phyloP scores from a whole-genome alignment of 2,329 filamentous ascomycete genomes.

The Zopfia rhizophila region DNA sequence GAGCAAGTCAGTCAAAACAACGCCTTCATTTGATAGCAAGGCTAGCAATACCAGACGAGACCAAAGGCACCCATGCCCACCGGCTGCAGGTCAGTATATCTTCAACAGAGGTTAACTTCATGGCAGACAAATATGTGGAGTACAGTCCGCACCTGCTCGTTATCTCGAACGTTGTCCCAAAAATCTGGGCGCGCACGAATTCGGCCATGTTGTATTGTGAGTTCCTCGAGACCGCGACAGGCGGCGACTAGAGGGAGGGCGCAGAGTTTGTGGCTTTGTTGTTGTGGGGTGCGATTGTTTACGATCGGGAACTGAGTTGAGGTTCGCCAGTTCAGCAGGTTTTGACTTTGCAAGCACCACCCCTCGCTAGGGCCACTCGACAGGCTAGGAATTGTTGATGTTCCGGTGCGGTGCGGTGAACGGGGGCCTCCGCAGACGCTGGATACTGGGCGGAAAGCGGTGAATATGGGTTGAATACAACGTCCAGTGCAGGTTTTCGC shows the following conservation, averaged over 20 bases:
- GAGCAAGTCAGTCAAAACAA: conserved; percentile 25
- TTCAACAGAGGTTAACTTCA: conserved; percentile 54
- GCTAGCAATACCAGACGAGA: conserved; percentile 80
- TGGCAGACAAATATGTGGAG: conserved; percentile 34
- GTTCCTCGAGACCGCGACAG: conserved; percentile 31
- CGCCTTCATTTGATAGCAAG: conserved; percentile 16
- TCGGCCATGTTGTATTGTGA: conserved; percentile 81
- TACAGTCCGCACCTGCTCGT: conserved; percentile 80
- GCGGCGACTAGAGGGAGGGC: conserved; percentile 28
- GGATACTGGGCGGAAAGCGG: neutral
- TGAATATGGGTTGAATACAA: too few relatives aligned
- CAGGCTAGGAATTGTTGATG: neutral
- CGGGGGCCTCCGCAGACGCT: neutral
- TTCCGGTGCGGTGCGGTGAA: too few relatives aligned
- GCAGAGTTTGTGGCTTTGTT: conserved; percentile 27
- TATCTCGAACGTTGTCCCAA: conserved; percentile 99
- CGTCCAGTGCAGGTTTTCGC: too few relatives aligned
- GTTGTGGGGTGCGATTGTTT: conserved; percentile 20
- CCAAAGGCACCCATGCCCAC: conserved; percentile 99
- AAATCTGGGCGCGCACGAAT: conserved; percentile 99
- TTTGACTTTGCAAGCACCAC: conserved; percentile 25
- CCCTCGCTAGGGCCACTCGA: conserved; percentile 8
- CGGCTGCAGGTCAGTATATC: conserved; percentile 97
- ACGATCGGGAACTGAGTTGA: too few relatives aligned
- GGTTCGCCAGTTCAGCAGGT: conserved; percentile 37